phyloP scores from a whole-genome alignment of 257 asterid species.

The Parsonsia alboflavescens region DNA sequence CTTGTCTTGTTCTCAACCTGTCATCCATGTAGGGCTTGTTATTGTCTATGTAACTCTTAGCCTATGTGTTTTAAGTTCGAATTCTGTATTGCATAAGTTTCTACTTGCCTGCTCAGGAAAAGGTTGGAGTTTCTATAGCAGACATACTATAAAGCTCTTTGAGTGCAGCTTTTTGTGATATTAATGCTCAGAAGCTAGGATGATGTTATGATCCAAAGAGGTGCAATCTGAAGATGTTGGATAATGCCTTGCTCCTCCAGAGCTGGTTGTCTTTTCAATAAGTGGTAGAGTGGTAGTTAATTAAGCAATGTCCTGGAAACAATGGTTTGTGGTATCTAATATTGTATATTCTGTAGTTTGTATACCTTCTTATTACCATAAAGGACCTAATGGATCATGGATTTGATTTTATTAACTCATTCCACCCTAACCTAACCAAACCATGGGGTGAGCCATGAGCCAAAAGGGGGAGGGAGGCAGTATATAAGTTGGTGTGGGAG shows the following conservation, averaged over 20 bases:
- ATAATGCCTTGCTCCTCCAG: no score
- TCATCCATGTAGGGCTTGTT: not conserved
- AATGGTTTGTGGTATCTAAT: not conserved
- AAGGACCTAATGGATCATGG: not conserved
- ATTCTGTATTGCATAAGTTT: no score
- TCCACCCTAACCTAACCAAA: not conserved
- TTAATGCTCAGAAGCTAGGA: not conserved
- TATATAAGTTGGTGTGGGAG: not conserved
- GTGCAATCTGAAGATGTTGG: no score
- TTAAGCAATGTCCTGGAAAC: not conserved
- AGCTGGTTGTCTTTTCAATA: not conserved
- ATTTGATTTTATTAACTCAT: not conserved
- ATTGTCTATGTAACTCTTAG: not conserved
- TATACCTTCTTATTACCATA: not conserved
- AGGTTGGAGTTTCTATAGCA: not conserved
- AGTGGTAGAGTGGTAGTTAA: not conserved
- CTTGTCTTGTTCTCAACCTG: no score
- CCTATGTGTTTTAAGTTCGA: no score
- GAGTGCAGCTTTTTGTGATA: not conserved
- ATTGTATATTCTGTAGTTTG: not conserved
- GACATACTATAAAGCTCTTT: not conserved
- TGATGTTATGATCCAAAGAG: no score
- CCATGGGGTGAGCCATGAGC: no score
- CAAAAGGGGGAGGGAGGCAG: no score
- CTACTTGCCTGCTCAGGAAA: no score